Evolutionary conservation across 176 grass and related monocot genomes (phyloP).

Genomic region (Hsuehochloa calcarea): DNA sequence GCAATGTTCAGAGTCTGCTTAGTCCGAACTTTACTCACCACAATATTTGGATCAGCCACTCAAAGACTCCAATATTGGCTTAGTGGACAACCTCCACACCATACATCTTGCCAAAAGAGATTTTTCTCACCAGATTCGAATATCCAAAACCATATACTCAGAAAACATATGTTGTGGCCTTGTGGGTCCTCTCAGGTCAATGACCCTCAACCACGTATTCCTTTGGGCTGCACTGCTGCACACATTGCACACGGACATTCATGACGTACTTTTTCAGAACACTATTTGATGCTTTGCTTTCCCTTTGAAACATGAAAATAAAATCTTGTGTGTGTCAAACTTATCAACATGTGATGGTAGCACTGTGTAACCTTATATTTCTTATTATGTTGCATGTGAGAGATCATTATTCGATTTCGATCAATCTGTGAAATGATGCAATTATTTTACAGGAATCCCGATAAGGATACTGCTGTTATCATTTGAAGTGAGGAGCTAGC

Average conservation of each 20-base stretch:
- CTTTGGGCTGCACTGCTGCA: background rate
- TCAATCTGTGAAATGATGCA: background rate
- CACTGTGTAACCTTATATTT: too few relatives aligned
- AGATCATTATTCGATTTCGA: background rate
- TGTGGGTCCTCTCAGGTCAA: background rate
- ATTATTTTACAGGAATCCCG: background rate
- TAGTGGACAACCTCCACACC: background rate
- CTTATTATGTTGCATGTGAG: background rate
- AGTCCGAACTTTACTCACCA: background rate
- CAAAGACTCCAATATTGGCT: background rate
- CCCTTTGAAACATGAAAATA: too few relatives aligned
- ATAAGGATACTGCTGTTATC: background rate
- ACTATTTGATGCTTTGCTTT: too few relatives aligned
- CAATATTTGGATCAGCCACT: background rate
- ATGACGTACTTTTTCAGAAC: too few relatives aligned
- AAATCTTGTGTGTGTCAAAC: too few relatives aligned
- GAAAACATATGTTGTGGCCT: background rate
- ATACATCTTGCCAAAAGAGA: background rate
- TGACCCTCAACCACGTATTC: background rate
- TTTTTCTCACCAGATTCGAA: background rate
- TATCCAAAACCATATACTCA: background rate
- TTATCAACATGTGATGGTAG: too few relatives aligned
- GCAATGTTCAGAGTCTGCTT: background rate
- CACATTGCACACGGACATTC: too few relatives aligned
- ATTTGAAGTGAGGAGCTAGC: background rate